Base-by-base conservation (phyloP, 2,329 filamentous ascomycete genomes). In the Chrysoporthe austroafricana region DNA sequence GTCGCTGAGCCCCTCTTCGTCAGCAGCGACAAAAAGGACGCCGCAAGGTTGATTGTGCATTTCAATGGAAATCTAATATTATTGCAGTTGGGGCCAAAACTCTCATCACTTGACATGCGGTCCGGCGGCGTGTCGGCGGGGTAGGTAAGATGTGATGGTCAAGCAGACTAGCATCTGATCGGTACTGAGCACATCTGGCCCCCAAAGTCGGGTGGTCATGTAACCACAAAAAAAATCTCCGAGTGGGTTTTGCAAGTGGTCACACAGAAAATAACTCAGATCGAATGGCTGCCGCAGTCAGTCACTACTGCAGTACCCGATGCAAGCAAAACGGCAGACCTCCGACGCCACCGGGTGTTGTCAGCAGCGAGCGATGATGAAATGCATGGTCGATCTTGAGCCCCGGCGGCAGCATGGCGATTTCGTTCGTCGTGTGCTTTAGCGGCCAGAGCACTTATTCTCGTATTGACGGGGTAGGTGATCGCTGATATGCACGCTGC, bases 91-190 rank as follows among this genome's bases (percentile, higher is more conserved):
- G 50, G 50, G 50, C 50, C 39, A 21, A 36, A 57, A 44, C 4
- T 57, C 39, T 46, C 62, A 56, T 57, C 57, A 63, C 21, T 36
- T 62, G 36, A 57, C 16, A 42, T 68, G 32, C 57, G 39, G 39
- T 26, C 39, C 21, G 26, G 57, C 57, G n/a, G 34, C 36, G n/a
- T 61, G n/a, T 61, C 36, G 26, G 59, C 26, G 59, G 59, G 59
- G 59, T 61, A 61, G 32, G 39, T 52, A 21, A 9, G 5, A 21
- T n/a, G 18, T 36, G 36, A n/a, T 26, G 46, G 61, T 63, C 61
- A 36, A 34, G 56, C 61, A 63, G 18, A 63, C 21, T 63, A 11
- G 18, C 36, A 63, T 63, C 61, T 61, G 61, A 63, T 63, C 46
- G 34, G 36, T 26, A 39, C 34, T 63, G 61, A 4, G 50, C 21